Base-by-base conservation (phyloP, 1,284 basidiomycete species). In the Trichosporon asahii region DNA sequence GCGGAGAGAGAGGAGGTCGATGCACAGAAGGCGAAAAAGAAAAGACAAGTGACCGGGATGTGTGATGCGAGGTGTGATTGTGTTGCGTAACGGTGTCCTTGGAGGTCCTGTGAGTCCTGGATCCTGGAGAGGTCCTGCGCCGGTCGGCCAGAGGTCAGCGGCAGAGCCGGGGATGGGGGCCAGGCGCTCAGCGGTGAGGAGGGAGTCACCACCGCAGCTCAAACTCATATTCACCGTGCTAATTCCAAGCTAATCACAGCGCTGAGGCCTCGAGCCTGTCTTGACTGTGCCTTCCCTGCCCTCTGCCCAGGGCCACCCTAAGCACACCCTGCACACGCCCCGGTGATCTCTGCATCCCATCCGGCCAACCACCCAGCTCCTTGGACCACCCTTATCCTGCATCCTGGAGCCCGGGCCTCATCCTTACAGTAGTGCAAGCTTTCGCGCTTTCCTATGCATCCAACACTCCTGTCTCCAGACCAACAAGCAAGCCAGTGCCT, bases 11-110 rank as follows among this genome's bases (percentile, higher is more conserved):
- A 11, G 6, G n/a, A 6, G 21, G 7, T 25, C 21, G 49, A 53
- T 53, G 49, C 49, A 53, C 49, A 25, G 49, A 53, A 53, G 49
- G 21, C 49, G 11, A 53, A 53, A 53, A 53, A 25, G 23, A 53
- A 53, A 53, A 53, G 49, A 21, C 18, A 4, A 12, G 5, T 44
- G 21, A 53, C 18, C 11, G 18, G 40, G 40, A 18, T 18, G 49
- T 3, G 49, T 53, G 49, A 53, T 44, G 49, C 49, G 49, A 53
- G 44, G 49, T 53, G 49, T 53, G 49, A 53, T 53, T 53, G 49
- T 23, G 49, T 53, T 53, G 21, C 21, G 49, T 53, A 53, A 53
- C 49, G 49, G 49, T 53, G 49, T 44, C 40, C 40, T 44, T 44
- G 40, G 18, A 44, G 4, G 40, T 53, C 49, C 49, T 53, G 49